Evolutionary conservation across 306 rosid genomes (phyloP).

Genomic region (Trifolium pratense): DNA sequence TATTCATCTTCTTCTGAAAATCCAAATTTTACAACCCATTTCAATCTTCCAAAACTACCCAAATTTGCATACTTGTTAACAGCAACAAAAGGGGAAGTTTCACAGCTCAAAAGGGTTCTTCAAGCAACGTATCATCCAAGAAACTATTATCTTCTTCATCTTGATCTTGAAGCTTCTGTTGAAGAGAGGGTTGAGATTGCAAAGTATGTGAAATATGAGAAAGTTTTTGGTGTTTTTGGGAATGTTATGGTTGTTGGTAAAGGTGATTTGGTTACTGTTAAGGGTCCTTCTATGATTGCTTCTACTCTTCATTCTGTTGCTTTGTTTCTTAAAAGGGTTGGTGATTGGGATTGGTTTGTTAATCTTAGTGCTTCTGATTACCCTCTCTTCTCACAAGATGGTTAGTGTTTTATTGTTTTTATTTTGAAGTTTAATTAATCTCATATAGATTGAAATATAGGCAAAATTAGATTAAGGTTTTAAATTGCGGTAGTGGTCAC

Average conservation of each 20-base stretch:
- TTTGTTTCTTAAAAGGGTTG: constrained; percentile 61
- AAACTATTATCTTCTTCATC: constrained; percentile 79
- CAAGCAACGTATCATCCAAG: constrained; percentile 83
- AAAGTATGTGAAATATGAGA: constrained; percentile 63
- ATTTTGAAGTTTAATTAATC: not conserved
- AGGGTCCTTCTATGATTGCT: constrained; percentile 85
- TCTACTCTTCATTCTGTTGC: constrained; percentile 78
- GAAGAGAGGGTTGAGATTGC: constrained; percentile 79
- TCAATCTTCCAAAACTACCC: constrained; percentile 64
- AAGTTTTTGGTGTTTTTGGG: constrained; percentile 53
- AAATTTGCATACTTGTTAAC: constrained; percentile 72
- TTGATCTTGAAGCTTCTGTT: constrained; percentile 86
- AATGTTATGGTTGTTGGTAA: constrained; percentile 84
- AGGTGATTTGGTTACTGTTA: constrained; percentile 74
- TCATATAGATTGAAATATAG: not conserved
- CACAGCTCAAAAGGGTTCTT: constrained; percentile 66
- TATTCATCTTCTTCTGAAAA: constrained; percentile 7
- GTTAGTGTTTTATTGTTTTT: constrained; percentile 40
- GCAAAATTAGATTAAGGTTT: not conserved
- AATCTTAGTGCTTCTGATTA: constrained; percentile 91
- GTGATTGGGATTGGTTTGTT: constrained; percentile 93
- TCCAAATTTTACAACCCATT: constrained; percentile 29
- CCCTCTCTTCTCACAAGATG: constrained; percentile 89
- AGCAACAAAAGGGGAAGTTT: constrained; percentile 69
- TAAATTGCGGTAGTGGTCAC: not conserved